These are phyloP conservation scores for Actinomortierella ambigua DNA, from an alignment of 371 early-diverging fungal species.

Conservation along the genomic window DNA sequence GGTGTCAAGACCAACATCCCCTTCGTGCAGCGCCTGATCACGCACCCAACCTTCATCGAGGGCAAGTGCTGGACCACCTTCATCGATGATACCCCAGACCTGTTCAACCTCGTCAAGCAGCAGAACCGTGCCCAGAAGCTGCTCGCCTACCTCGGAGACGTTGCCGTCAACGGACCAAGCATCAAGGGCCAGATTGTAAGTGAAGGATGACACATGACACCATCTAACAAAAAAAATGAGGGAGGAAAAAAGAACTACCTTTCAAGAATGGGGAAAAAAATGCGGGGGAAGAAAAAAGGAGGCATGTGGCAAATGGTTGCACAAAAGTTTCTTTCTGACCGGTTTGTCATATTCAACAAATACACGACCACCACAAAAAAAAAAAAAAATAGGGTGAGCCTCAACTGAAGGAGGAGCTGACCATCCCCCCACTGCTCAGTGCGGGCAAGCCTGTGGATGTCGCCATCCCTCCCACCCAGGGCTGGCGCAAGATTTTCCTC, in stretches of 20 bases:
- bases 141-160: conserved; percentile 86
- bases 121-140: conserved; percentile 90
- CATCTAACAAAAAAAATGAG: too few relatives aligned
- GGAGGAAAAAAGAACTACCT: too few relatives aligned
- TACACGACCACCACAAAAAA: too few relatives aligned
- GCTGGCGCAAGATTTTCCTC: conserved; percentile 89
- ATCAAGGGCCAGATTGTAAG: conserved; percentile 85
- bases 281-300: too few relatives aligned
- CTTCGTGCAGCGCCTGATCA: conserved; percentile 87
- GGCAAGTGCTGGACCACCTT: conserved; percentile 95
- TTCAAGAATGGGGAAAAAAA: too few relatives aligned
- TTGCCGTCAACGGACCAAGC: conserved; percentile 90
- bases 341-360: too few relatives aligned
- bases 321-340: too few relatives aligned
- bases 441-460: conserved; percentile 53
- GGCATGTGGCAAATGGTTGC: too few relatives aligned
- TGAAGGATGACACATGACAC: neutral
- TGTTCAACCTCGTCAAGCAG: conserved; percentile 74
- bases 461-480: conserved; percentile 63
- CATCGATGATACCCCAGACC: conserved; percentile 93
- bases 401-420: conserved; percentile 60
- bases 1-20: conserved; percentile 97
- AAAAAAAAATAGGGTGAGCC: conserved; percentile 56
- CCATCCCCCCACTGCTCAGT: conserved; percentile 59
- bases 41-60: conserved; percentile 75